Conservation (phyloP, 257 asterid genomes). For the Osmanthus fragrans region DNA sequence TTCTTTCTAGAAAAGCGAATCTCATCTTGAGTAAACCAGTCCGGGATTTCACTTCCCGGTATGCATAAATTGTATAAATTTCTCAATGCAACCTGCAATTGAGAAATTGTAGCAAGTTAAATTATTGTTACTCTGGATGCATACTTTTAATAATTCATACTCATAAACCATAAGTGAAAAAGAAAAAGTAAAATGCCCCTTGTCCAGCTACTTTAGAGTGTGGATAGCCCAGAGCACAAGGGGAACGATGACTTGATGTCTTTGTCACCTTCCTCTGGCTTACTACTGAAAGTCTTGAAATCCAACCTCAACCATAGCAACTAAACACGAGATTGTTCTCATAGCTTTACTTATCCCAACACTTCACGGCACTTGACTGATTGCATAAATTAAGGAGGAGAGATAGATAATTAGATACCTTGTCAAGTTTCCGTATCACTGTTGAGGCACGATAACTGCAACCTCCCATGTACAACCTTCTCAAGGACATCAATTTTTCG, state of each 20-base stretch:
- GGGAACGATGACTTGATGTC: too few relatives aligned
- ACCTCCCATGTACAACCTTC: constrained; percentile 28
- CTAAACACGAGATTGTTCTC: too few relatives aligned
- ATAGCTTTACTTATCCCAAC: neutral
- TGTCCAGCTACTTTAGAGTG: neutral
- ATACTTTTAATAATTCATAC: neutral
- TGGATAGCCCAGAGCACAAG: too few relatives aligned
- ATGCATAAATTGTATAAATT: constrained; percentile 18
- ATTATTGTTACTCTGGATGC: neutral
- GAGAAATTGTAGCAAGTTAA: neutral
- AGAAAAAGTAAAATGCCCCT: neutral
- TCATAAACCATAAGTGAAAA: neutral
- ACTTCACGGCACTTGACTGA: neutral
- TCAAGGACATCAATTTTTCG: constrained; percentile 32
- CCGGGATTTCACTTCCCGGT: constrained; percentile 36
- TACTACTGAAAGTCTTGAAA: too few relatives aligned
- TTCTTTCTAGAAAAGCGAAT: constrained; percentile 20
- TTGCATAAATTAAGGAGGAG: neutral
- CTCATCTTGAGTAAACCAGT: constrained; percentile 32
- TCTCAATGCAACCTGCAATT: constrained; percentile 31
- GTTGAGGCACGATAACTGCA: constrained; percentile 25
- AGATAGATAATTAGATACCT: constrained; percentile 24
- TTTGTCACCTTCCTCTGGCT: too few relatives aligned
- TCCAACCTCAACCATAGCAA: too few relatives aligned
- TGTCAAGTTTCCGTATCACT: constrained; percentile 16